Evolutionary conservation across 2,329 filamentous ascomycete species (phyloP).

Genomic region (Fusarium beomiforme): DNA sequence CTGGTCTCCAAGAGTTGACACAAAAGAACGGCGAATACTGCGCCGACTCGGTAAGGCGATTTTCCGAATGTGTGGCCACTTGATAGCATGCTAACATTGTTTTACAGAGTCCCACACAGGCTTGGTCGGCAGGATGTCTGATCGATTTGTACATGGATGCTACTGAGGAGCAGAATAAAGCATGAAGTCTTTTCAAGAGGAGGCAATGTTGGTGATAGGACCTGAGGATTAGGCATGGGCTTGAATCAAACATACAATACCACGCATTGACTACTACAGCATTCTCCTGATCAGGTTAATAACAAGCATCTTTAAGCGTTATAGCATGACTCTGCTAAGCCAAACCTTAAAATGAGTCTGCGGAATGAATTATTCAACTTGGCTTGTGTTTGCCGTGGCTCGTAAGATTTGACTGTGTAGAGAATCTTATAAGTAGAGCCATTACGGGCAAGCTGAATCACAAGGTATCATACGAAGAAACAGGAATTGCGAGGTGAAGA

Average conservation of each 20-base stretch:
- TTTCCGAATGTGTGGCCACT: not conserved
- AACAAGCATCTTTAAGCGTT: slow-evolving; percentile 22
- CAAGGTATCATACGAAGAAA: not conserved
- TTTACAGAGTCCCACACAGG: slow-evolving; percentile 85
- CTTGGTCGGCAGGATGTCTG: slow-evolving; percentile 94
- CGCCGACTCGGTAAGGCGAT: slow-evolving; percentile 78
- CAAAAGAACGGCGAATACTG: slow-evolving; percentile 89
- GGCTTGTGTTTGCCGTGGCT: not conserved
- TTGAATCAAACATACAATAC: slow-evolving; percentile 17
- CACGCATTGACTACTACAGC: slow-evolving; percentile 9
- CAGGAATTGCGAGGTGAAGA: not conserved
- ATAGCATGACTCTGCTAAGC: not conserved
- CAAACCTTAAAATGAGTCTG: not conserved
- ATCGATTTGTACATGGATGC: slow-evolving; percentile 98
- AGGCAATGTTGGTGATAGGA: slow-evolving; percentile 3
- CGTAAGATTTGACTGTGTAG: not conserved
- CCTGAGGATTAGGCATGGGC: slow-evolving; percentile 15
- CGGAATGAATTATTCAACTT: not conserved
- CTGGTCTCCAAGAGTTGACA: slow-evolving; percentile 90
- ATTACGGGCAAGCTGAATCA: not conserved
- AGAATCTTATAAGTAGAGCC: not conserved
- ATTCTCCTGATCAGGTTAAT: slow-evolving; percentile 36
- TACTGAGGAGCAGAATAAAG: slow-evolving; percentile 59
- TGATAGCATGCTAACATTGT: slow-evolving; percentile 19
- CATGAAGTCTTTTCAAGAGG: slow-evolving; percentile 15